Base-by-base conservation (phyloP, 2,329 filamentous ascomycete genomes). In the Penicillium brevicompactum region DNA sequence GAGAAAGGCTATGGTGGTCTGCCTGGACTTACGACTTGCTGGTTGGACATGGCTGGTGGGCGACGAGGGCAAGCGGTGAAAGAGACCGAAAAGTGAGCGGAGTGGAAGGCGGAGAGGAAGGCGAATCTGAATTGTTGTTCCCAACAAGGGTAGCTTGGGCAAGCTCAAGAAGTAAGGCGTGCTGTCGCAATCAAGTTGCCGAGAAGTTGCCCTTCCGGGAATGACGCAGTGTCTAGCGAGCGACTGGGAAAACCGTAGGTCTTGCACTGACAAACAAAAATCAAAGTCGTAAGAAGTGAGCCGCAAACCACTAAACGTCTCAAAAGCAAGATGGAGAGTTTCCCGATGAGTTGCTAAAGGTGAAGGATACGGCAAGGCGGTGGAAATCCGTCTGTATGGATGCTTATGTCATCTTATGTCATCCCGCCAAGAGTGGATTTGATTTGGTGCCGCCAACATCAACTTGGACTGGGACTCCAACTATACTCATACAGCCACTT, bases 21-120 rank as follows among this genome's bases (percentile, higher is more conserved):
- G 24, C 24, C 5, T 16, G 46, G 57, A 78, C 77, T 78, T 68
- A 80, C 77, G 73, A 80, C 77, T 65, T 74, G 72, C 68, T 75
- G 71, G 66, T 80, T 80, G 52, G 77, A 78, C 77, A 80, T 80
- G 62, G 34, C 65, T 62, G 62, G 60, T 53, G 49, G 42, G 38
- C 32, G 37, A 47, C 30, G 46, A 46, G 61, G 61, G 58, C 57
- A 62, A 58, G 64, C 53, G 52, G 13, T 6, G 9, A 46, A 24
- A 34, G 18, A n/a, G 37, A 30, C 38, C 2, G 49, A 6, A 10
- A n/a, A 14, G 44, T 40, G 53, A 38, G 51, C 43, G 27, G 60
- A 58, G 58, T 58, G 59, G 55, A 41, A 41, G 18, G 2, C 16
- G 3, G 4, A 22, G 38, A 41, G n/a, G 18, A 18, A 41, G 8